Percentiles rank a stretch among this genome's conserved stretches.
These are phyloP conservation scores for Mycena chlorophos DNA, from an alignment of 768 basidiomycete species.

Conservation along the genomic window DNA sequence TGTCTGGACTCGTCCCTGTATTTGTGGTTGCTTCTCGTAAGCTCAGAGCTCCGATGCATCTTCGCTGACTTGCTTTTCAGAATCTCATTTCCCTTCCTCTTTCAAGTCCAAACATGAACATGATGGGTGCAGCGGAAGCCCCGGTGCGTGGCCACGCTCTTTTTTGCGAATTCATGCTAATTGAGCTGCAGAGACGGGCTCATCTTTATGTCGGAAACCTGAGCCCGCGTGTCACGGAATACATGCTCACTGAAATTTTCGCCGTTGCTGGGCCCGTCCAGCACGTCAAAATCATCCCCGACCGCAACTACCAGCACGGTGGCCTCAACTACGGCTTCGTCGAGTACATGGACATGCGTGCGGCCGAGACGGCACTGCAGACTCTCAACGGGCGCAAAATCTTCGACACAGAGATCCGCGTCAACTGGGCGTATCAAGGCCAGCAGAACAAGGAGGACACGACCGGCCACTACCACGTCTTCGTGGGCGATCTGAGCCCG, in stretches of 20 bases:
- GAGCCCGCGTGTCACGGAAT: conserved; percentile 96
- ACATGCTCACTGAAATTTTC: conserved; percentile 98
- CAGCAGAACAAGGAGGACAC: conserved; percentile 99
- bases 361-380: conserved; percentile 97
- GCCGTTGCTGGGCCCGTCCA: conserved; percentile 96
- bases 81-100: conserved; percentile 55
- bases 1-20: conserved; percentile 37
- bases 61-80: conserved; percentile 34
- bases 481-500: conserved; percentile 98
- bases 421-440: conserved; percentile 99
- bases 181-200: conserved; percentile 68
- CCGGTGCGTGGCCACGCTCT: conserved; percentile 59
- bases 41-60: conserved; percentile 19
- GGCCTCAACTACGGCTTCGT: conserved; percentile 99
- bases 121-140: conserved; percentile 75
- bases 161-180: conserved; percentile 22
- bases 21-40: conserved; percentile 42
- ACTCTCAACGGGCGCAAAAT: conserved; percentile 99
- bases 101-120: conserved; percentile 65
- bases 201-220: conserved; percentile 99
- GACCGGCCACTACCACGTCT: conserved; percentile 95
- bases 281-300: conserved; percentile 99
- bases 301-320: conserved; percentile 98
- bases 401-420: conserved; percentile 98
- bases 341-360: conserved; percentile 98